Evolutionary conservation across 257 asterid genomes (phyloP).

Genomic region (Ajuga chamaepitys): DNA sequence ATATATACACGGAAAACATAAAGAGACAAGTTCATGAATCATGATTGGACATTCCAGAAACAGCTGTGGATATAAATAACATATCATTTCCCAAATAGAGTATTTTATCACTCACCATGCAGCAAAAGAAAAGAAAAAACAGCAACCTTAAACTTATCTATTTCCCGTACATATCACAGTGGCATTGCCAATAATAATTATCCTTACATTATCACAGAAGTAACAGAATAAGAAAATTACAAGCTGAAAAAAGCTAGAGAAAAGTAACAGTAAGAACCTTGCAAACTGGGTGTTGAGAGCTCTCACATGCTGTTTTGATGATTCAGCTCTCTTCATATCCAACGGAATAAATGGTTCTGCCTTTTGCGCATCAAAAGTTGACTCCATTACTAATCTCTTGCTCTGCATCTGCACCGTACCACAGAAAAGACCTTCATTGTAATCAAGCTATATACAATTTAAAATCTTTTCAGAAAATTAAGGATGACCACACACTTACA

Average conservation of each 20-base stretch:
- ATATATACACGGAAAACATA: not conserved
- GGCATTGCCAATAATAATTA: not conserved
- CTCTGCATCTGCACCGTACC: conserved; percentile 44
- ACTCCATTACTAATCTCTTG: conserved; percentile 54
- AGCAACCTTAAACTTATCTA: not conserved
- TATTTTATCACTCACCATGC: not conserved
- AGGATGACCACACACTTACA: conserved; percentile 28
- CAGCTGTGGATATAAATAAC: not conserved
- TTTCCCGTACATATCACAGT: not conserved
- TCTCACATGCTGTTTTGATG: conserved; percentile 86
- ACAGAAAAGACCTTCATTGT: not conserved
- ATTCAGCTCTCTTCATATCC: conserved; percentile 74
- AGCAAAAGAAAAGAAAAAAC: conserved; percentile 1
- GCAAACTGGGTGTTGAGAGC: conserved; percentile 95
- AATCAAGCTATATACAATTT: not conserved
- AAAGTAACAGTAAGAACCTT: conserved; percentile 34
- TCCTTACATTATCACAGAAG: too few species aligned
- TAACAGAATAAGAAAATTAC: not conserved
- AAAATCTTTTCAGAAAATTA: too few species aligned
- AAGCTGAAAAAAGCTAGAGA: not conserved
- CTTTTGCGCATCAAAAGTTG: conserved; percentile 37
- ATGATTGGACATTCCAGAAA: not conserved
- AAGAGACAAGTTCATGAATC: not conserved
- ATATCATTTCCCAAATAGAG: not conserved
- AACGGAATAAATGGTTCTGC: conserved; percentile 48